Base-by-base conservation (phyloP, 1,139 yeast species). In the Eremothecium cymbalariae region DNA sequence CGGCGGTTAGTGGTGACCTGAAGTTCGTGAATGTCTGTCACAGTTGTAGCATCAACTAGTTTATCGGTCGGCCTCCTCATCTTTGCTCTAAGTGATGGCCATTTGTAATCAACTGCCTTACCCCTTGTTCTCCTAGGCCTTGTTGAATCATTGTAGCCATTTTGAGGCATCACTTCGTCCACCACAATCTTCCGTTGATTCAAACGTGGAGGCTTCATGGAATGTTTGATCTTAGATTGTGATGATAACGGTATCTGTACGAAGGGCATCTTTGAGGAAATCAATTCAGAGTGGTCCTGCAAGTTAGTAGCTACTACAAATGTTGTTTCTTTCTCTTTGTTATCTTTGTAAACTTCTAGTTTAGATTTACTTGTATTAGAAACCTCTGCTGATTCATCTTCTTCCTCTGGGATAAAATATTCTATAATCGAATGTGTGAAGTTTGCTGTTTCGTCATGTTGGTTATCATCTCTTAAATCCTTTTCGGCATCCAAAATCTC, bases 21-120 rank as follows among this genome's bases (percentile, higher is more conserved):
- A 16, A 55, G 40, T 32, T 52, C 59, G 20, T 53, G 54, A n/a
- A 55, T 54, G 38, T 51, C 45, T 9, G 47, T 49, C 12, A 46
- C 41, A 2, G 57, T 54, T 1, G 59, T 56, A 6, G 86, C 86
- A 52, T 76, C 81, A 7, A 71, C 71, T 31, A 77, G 60, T 43
- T 67, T 66, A 23, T 65, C 79, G 0, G 79, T 67, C 25, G 77
- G 76, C 44, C 94, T 65, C 50, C 94, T 68, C 77, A 80, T 69
- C 49, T 82, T 83, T 11, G 70, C 72, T 24, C 79, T 65, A 36
- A 80, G 55, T 1, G 88, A 74, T 0, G 90, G 84, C 21, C 77
- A 67, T 11, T 76, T 75, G 50, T 83, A 84, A 51, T 76, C 76
- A 5, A 83, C 74, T 7, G 70, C 66, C 45, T 68, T 70, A 3